A percentile compares a stretch with the other conserved stretches of the same genome.
These are phyloP conservation scores for Nigrospora oryzae DNA, from an alignment of 2,329 filamentous ascomycete genomes.

Conservation along the genomic window DNA sequence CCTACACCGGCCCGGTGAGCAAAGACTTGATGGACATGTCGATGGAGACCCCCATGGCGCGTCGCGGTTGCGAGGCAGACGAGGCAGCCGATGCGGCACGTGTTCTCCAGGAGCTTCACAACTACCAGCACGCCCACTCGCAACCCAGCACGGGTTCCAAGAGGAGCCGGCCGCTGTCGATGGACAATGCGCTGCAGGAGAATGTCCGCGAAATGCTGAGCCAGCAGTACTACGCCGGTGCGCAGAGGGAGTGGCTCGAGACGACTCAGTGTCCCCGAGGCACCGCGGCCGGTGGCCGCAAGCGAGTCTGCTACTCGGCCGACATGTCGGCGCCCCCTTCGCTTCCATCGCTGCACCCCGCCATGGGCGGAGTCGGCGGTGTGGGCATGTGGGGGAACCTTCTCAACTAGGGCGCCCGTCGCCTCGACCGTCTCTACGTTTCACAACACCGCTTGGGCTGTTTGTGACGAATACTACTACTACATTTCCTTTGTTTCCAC, in stretches of 20 bases:
- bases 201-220: slow-evolving; percentile 56
- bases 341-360: slow-evolving; percentile 37
- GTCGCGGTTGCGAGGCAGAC: slow-evolving; percentile 38
- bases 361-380: slow-evolving; percentile 40
- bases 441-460: slow-evolving; percentile 7
- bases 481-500: slow-evolving; percentile 20
- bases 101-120: slow-evolving; percentile 52
- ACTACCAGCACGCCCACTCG: slow-evolving; percentile 28
- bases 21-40: slow-evolving; percentile 42
- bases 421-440: slow-evolving; percentile 5
- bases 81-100: slow-evolving; percentile 47
- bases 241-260: slow-evolving; percentile 25
- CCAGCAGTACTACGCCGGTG: slow-evolving; percentile 21
- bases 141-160: slow-evolving; percentile 39
- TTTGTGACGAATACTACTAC: slow-evolving; percentile 22
- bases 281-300: slow-evolving; percentile 41
- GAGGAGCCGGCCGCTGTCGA: slow-evolving; percentile 50
- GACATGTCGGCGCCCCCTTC: slow-evolving; percentile 42
- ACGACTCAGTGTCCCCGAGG: slow-evolving; percentile 30
- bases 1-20: slow-evolving; percentile 42
- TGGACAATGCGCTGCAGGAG: slow-evolving; percentile 54
- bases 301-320: slow-evolving; percentile 59
- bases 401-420: slow-evolving; percentile 34
- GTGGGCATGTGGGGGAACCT: slow-evolving; percentile 62
- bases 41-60: slow-evolving; percentile 36